A percentile compares a stretch with the other conserved stretches of the same genome.
phyloP scores from a whole-genome alignment of 108 stramenopile species.

The Craspedostauros australis region DNA sequence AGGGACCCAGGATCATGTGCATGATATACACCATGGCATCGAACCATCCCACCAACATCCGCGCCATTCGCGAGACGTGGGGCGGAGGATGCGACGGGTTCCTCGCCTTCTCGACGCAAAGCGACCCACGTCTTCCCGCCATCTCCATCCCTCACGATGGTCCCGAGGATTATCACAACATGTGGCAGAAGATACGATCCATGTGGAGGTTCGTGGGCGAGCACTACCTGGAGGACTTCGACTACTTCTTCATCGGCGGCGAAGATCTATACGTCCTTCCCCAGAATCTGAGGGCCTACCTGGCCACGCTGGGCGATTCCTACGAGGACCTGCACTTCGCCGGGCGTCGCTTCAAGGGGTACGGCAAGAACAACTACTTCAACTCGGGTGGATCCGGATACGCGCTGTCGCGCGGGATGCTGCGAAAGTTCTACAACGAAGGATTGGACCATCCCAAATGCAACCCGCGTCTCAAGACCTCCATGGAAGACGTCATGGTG shows the following conservation, averaged over 20 bases:
- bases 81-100: conserved; percentile 73
- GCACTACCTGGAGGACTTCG: conserved; percentile 82
- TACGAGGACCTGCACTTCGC: conserved; percentile 61
- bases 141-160: conserved; percentile 58
- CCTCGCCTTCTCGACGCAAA: conserved; percentile 50
- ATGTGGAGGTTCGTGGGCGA: conserved; percentile 83
- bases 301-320: conserved; percentile 31
- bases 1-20: conserved; percentile 56
- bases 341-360: conserved; percentile 54
- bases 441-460: conserved; percentile 46
- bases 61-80: conserved; percentile 70
- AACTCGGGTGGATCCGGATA: conserved; percentile 92
- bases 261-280: conserved; percentile 90
- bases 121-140: conserved; percentile 40
- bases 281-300: conserved; percentile 76
- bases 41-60: conserved; percentile 31
- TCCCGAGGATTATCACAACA: conserved; percentile 35
- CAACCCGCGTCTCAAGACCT: conserved; percentile 45
- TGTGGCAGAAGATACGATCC: conserved; percentile 37
- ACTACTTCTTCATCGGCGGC: conserved; percentile 89
- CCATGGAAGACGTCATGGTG: conserved; percentile 79
- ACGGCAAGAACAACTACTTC: conserved; percentile 64
- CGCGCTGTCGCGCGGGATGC: conserved; percentile 64
- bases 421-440: conserved; percentile 41
- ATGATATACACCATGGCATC: conserved; percentile 68